Conservation (phyloP, 441 rosid species). For the Geranium incanum region DNA sequence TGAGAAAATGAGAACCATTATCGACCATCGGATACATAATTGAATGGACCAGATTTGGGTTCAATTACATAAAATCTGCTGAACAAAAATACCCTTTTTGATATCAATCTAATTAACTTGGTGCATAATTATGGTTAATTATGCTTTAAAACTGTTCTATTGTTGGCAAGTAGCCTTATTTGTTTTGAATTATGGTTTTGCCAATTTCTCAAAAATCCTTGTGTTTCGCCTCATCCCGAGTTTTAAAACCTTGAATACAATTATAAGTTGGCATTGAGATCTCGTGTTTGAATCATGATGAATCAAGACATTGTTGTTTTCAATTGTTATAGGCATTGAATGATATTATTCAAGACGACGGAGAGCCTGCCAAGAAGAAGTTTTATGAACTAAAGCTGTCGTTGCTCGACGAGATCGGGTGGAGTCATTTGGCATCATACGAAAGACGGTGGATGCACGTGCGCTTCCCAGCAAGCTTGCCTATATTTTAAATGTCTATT, state of each 20-base stretch:
- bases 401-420: slow-evolving; percentile 71
- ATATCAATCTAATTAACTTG: too few species aligned
- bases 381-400: slow-evolving; percentile 64
- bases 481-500: slow-evolving; percentile 43
- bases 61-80: too few species aligned
- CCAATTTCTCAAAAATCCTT: too few species aligned
- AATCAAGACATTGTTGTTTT: background rate
- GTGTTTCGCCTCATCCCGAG: too few species aligned
- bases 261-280: background rate
- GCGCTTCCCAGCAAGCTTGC: slow-evolving; percentile 70
- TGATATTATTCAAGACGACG: slow-evolving; percentile 70
- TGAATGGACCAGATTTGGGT: too few species aligned
- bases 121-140: too few species aligned
- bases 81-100: too few species aligned
- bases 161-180: too few species aligned
- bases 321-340: slow-evolving; percentile 44
- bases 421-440: slow-evolving; percentile 59
- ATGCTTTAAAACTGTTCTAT: too few species aligned
- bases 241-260: background rate
- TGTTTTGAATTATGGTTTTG: too few species aligned
- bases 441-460: slow-evolving; percentile 90
- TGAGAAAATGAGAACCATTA: too few species aligned
- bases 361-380: slow-evolving; percentile 71
- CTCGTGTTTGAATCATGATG: background rate
- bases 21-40: too few species aligned